Evolutionary conservation across 2,329 filamentous ascomycete species (phyloP), one percentile per base, ranked within the genome.

Genomic region (Colletotrichum gigasporum): DNA sequence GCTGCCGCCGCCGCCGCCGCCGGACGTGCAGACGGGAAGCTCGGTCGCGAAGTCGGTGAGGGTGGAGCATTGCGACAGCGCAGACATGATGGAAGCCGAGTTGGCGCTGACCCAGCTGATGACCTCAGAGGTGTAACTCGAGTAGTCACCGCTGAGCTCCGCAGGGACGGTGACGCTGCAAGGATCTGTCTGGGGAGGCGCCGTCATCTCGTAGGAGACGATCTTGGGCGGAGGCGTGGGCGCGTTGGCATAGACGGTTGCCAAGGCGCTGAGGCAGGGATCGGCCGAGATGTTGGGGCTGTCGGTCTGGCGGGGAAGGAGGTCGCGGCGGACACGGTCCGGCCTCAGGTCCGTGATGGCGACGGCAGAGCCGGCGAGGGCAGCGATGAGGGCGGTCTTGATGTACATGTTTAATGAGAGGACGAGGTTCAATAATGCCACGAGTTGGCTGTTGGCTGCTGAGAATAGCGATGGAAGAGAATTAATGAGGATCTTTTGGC

Each of bases 201-300:
- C 60, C 9, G 63, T 65, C 32, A n/a, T 37, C 64, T 67, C 63
- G 52, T 60, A 74, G 1, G 53, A 59, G 6, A 56, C 3, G 7
- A 76, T 10, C 30, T 52, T 71, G 9, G 69, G 39, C 5, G 70
- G 69, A 2, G 67, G 30, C 3, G 71, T 72, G 14, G 75, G 75
- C 34, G 71, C 30, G 9, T 55, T 57, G 8, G 55, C 50, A 59
- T 68, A 63, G 52, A 71, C 42, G 41, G 69, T 64, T 12, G 47
- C 3, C 2, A 75, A 57, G 6, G 64, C 65, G 1, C 39, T 57
- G 9, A 66, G 22, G 50, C 73, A 75, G 24, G 63, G 28, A 34
- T 63, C 26, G 30, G 53, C 51, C 3, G 55, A 14, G 11, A 35
- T 4, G 12, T 41, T 20, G 5, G 20, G 44, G 44, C 28, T 24